phyloP scores from a whole-genome alignment of 2,329 filamentous ascomycete genomes.

The Fonsecaea pedrosoi region DNA sequence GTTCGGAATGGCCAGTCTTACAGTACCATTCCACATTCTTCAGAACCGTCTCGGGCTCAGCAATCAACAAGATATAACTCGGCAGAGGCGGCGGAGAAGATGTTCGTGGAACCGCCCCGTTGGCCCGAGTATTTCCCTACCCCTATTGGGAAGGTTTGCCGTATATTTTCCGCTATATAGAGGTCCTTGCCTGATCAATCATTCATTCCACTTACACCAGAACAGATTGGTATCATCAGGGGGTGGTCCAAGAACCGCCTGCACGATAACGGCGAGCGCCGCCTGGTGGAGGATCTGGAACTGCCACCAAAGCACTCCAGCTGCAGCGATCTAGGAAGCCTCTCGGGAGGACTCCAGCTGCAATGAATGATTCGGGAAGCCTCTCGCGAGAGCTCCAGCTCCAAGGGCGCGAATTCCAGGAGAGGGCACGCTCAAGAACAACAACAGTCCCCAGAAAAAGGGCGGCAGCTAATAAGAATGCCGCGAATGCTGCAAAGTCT shows the following conservation, averaged over 20 bases:
- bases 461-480: slow-evolving; percentile 38
- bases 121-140: slow-evolving; percentile 68
- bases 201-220: slow-evolving; percentile 34
- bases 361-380: too few species aligned
- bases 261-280: slow-evolving; percentile 79
- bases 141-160: slow-evolving; percentile 74
- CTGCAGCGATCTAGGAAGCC: too few species aligned
- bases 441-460: slow-evolving; percentile 52
- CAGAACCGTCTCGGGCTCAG: slow-evolving; percentile 88
- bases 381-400: slow-evolving; percentile 60
- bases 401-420: slow-evolving; percentile 52
- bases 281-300: slow-evolving; percentile 92
- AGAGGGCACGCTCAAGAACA: slow-evolving; percentile 43
- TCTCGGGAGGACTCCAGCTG: too few species aligned
- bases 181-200: too few species aligned
- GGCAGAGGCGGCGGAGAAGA: slow-evolving; percentile 48
- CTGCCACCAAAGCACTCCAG: slow-evolving; percentile 75
- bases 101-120: slow-evolving; percentile 68
- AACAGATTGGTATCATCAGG: slow-evolving; percentile 85
- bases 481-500: slow-evolving; percentile 26
- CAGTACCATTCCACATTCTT: slow-evolving; percentile 90
- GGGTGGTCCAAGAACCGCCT: slow-evolving; percentile 92
- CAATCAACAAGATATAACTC: slow-evolving; percentile 53
- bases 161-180: too few species aligned
- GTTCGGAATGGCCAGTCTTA: slow-evolving; percentile 83